These are phyloP conservation scores for Daldinia eschscholtzii DNA, from an alignment of 2,329 filamentous ascomycete genomes.

Conservation along the genomic window DNA sequence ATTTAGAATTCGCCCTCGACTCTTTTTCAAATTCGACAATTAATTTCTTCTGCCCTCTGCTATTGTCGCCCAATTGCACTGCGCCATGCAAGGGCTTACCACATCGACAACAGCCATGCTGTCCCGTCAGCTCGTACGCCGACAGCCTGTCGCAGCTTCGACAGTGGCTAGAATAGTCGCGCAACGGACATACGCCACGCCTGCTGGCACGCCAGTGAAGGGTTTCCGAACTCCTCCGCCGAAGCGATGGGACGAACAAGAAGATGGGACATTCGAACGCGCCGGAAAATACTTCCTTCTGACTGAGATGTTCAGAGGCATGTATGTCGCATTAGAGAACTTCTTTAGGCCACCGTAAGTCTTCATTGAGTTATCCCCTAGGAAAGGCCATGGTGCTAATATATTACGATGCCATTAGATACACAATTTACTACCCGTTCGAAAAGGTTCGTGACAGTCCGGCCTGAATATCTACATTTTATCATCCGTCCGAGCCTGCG, in stretches of 20 bases:
- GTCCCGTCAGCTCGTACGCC: conserved; percentile 52
- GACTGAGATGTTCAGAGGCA: conserved; percentile 95
- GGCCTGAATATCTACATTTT: background rate
- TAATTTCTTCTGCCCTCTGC: conserved; percentile 37
- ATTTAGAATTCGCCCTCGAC: conserved; percentile 1
- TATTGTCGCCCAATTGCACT: conserved; percentile 45
- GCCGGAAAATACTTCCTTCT: conserved; percentile 94
- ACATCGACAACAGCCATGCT: conserved; percentile 49
- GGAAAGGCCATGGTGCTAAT: conserved; percentile 23
- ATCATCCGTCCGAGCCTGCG: conserved; percentile 14
- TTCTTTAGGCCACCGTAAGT: conserved; percentile 98
- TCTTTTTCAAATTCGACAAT: conserved; percentile 34
- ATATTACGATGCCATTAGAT: conserved; percentile 65
- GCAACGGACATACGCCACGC: conserved; percentile 70
- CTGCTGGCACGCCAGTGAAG: conserved; percentile 80
- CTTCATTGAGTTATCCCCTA: conserved; percentile 4
- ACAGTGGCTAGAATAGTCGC: conserved; percentile 51
- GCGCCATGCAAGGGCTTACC: conserved; percentile 52
- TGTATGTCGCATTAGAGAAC: conserved; percentile 98
- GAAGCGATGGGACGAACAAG: conserved; percentile 83
- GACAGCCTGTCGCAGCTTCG: conserved; percentile 45
- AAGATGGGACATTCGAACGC: conserved; percentile 83
- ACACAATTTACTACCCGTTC: conserved; percentile 98
- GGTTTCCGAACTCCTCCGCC: conserved; percentile 83
- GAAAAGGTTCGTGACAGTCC: conserved; percentile 76